These are phyloP conservation scores for Liquidambar formosana DNA, from an alignment of 164 flowering plant species.

Conservation along the genomic window DNA sequence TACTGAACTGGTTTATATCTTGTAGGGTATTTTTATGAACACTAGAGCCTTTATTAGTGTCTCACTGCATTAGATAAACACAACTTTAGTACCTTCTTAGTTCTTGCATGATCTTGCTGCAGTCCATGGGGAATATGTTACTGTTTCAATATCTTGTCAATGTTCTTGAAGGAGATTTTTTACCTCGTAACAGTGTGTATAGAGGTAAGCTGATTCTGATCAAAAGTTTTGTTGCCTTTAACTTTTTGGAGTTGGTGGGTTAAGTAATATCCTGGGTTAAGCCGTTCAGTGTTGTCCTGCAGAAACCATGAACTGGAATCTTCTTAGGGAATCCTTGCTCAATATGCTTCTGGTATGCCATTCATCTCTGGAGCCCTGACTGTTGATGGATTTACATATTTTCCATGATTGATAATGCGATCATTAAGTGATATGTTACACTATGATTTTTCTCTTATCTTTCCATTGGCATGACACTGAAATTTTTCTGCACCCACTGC, in stretches of 20 bases:
- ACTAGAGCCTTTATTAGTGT: neutral
- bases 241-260: neutral
- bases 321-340: constrained; percentile 64
- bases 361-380: constrained; percentile 9
- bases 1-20: neutral
- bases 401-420: neutral
- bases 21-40: neutral
- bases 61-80: no score
- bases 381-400: neutral
- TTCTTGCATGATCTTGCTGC: constrained; percentile 24
- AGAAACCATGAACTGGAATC: constrained; percentile 69
- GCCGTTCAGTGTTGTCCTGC: constrained; percentile 24
- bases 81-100: neutral
- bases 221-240: neutral
- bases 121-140: constrained; percentile 66
- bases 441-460: neutral
- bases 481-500: no score
- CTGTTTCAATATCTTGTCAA: constrained; percentile 71
- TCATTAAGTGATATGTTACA: neutral
- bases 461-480: no score
- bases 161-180: constrained; percentile 70
- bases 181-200: constrained; percentile 51
- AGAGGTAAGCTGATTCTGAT: constrained; percentile 37
- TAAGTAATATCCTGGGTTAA: neutral
- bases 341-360: constrained; percentile 68